phyloP scores from a whole-genome alignment of 495 filamentous ascomycete genomes.

The Talaromyces nanjingensis region DNA sequence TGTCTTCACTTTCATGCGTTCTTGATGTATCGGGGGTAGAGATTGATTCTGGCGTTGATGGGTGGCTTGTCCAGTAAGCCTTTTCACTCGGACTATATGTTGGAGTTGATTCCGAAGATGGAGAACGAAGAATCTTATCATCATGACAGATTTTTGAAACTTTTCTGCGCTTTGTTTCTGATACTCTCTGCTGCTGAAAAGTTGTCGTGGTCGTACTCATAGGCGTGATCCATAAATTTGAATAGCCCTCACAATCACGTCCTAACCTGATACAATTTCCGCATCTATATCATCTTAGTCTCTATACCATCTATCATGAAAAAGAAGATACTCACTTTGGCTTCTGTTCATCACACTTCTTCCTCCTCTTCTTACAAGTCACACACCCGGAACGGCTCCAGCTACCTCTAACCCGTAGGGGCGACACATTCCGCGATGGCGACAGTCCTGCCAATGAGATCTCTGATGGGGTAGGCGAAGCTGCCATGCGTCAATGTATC shows the following conservation, averaged over 20 bases:
- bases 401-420: constrained; percentile 24
- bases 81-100: not conserved
- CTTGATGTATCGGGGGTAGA: not conserved
- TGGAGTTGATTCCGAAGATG: not conserved
- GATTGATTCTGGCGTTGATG: not conserved
- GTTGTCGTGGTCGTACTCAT: constrained; percentile 27
- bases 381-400: constrained; percentile 40
- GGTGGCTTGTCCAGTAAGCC: not conserved
- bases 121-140: not conserved
- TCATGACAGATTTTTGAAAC: not conserved
- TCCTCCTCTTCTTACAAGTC: constrained; percentile 38
- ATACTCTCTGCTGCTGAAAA: constrained; percentile 18
- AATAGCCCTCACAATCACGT: constrained; percentile 35
- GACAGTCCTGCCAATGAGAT: constrained; percentile 6
- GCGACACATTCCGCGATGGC: constrained; percentile 13
- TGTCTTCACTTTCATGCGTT: not conserved
- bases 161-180: constrained; percentile 21
- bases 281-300: constrained; percentile 21
- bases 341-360: constrained; percentile 39
- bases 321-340: constrained; percentile 23
- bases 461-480: constrained; percentile 6
- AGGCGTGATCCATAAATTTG: constrained; percentile 36
- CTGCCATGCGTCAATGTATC: not conserved
- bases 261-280: constrained; percentile 34
- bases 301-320: not conserved